Base-by-base conservation (phyloP, 2,329 filamentous ascomycete genomes). In the Neofusicoccum umdonicola region DNA sequence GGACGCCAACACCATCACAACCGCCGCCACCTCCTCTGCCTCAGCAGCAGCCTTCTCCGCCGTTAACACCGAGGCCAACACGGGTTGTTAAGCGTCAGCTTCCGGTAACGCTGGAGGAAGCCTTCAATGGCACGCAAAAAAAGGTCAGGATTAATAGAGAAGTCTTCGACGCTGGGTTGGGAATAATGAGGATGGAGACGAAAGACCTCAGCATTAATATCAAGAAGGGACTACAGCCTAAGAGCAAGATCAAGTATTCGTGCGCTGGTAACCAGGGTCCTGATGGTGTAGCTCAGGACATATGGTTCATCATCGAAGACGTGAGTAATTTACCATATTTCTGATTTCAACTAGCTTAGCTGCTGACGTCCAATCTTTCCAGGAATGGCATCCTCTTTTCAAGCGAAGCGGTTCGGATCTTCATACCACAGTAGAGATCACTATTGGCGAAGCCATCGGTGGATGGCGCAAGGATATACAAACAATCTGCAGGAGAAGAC, bases 81-180 rank as follows among this genome's bases (percentile, higher is more conserved):
- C 41, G 37, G 1, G 93, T 96, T 0, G 89, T 98, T 11, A 93
- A 98, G 79, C 90, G 91, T 72, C 88, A 90, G 52, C 78, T 99
- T 67, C 87, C 89, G 2, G 81, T 99, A 17, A 87, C 90, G 2
- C 81, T 99, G 37, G 95, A 99, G 77, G 95, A 99, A 73, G 80
- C 98, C 66, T 98, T 87, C 81, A 88, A 85, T 27, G 95, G 95
- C 44, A 87, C 88, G 41, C 92, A 90, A 52, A 98, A 98, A 86
- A 97, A 96, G 84, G 92, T 99, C 85, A 96, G 95, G 81, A 96
- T 98, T 69, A 97, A 97, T 71, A 87, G 94, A 73, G 98, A 98
- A 87, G 93, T 90, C 19, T 98, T 92, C 76, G 95, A 99, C 77
- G 83, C 81, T 35, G 80, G 88, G 19, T 88, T 85, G 0, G 92